phyloP scores from a whole-genome alignment of 768 basidiomycete genomes.

The Rickenella mellea region DNA sequence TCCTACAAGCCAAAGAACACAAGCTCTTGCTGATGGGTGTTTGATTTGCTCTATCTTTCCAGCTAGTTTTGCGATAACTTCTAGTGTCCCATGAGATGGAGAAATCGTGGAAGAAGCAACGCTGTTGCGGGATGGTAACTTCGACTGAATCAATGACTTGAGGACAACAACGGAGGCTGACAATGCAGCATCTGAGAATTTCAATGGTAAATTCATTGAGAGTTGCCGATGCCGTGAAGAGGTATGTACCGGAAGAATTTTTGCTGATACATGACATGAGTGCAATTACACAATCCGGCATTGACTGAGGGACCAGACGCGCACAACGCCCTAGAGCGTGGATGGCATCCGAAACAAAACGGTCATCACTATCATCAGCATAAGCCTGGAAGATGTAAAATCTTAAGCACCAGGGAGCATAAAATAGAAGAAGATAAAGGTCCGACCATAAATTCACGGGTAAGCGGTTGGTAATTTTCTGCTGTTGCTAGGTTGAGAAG shows the following conservation, averaged over 20 bases:
- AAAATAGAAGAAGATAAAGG: slow-evolving; percentile 1
- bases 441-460: slow-evolving; percentile 81
- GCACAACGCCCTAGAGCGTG: slow-evolving; percentile 74
- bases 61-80: slow-evolving; percentile 74
- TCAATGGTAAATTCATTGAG: not conserved
- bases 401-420: not conserved
- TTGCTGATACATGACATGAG: slow-evolving; percentile 72
- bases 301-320: slow-evolving; percentile 53
- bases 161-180: slow-evolving; percentile 78
- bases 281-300: slow-evolving; percentile 61
- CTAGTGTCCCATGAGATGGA: slow-evolving; percentile 34
- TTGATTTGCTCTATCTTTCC: slow-evolving; percentile 69
- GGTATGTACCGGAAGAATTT: slow-evolving; percentile 36
- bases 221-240: not conserved
- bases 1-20: slow-evolving; percentile 88
- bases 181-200: slow-evolving; percentile 60
- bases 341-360: slow-evolving; percentile 63
- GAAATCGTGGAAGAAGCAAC: slow-evolving; percentile 9
- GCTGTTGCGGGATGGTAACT: slow-evolving; percentile 29
- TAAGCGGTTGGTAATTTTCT: slow-evolving; percentile 60
- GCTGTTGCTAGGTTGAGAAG: slow-evolving; percentile 54
- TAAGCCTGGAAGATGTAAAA: slow-evolving; percentile 49
- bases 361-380: slow-evolving; percentile 67
- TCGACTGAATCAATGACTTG: slow-evolving; percentile 72
- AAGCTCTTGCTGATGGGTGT: slow-evolving; percentile 75